Evolutionary conservation across 2,329 filamentous ascomycete species (phyloP), one percentile per base, ranked within the genome.

Genomic region (Apiospora malaysiana): DNA sequence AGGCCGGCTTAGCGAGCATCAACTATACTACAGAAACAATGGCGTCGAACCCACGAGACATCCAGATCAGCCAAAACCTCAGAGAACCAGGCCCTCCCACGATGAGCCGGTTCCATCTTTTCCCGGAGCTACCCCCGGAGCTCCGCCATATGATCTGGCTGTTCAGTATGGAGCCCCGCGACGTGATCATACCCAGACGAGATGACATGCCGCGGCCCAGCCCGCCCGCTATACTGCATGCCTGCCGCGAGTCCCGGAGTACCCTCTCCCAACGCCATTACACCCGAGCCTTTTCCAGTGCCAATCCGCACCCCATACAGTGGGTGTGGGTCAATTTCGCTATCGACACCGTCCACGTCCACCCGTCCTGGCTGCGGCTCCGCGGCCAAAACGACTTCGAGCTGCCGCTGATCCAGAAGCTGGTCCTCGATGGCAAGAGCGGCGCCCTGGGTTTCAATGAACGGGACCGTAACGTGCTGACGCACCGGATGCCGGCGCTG

Each of bases 351-450:
- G 7, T 59, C 51, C 21, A 37, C 25, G 16, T 12, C 8, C 2
- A 45, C 16, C 21, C 37, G 49, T 10, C 16, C 46, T 51, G 8
- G 18, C 37, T 27, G 37, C n/a, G 5, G 10, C 8, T 45, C 21
- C 10, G 95, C 47, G 4, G n/a, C n/a, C n/a, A 51, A 10, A 5
- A 32, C 32, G 32, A 3, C 32, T 32, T 14, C 4, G 23, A 51
- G 4, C 27, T 37, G 25, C 16, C 51, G 51, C 27, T 16, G 32
- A 63, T 40, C 32, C 56, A 40, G 32, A 32, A 32, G 16, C 8
- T 63, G 9, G 18, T 7, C 56, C 4, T 40, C 8, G 27, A n/a
- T 0, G 18, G 32, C 18, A 3, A 6, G 32, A 32, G 32, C n/a
- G 21, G 4, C 9, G 8, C 32, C 32, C 3, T 2, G 2, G 4